Evolutionary conservation across 495 filamentous ascomycete species (phyloP).

Genomic region (Penicillium riverlandense): DNA sequence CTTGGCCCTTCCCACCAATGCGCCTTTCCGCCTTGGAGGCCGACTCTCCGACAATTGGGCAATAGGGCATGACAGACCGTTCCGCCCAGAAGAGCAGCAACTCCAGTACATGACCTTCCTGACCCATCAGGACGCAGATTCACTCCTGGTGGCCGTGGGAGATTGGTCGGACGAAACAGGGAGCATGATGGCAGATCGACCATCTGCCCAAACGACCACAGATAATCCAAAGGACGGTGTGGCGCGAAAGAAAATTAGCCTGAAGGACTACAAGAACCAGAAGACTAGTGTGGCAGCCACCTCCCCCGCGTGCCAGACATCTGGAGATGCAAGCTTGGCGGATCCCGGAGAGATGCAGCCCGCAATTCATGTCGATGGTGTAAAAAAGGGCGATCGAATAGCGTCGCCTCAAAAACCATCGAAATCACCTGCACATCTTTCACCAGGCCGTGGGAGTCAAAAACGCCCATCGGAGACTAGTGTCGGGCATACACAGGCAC

Average conservation of each 20-base stretch:
- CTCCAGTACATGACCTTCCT: slow-evolving; percentile 50
- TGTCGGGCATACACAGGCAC: slow-evolving; percentile 8
- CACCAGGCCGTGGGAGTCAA: slow-evolving; percentile 13
- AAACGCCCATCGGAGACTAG: slow-evolving; percentile 28
- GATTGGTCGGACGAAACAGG: slow-evolving; percentile 48
- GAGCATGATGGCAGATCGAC: slow-evolving; percentile 36
- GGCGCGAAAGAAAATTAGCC: slow-evolving; percentile 43
- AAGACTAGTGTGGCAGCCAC: slow-evolving; percentile 22
- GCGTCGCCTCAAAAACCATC: background rate
- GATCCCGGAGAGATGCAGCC: slow-evolving; percentile 14
- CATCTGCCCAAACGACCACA: slow-evolving; percentile 26
- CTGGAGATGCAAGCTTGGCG: slow-evolving; percentile 8
- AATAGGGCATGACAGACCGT: slow-evolving; percentile 40
- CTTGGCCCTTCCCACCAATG: slow-evolving; percentile 39
- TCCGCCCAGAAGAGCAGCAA: slow-evolving; percentile 40
- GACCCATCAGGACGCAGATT: slow-evolving; percentile 40
- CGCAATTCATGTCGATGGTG: slow-evolving; percentile 8
- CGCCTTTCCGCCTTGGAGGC: slow-evolving; percentile 31
- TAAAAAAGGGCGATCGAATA: slow-evolving; percentile 10
- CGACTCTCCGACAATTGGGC: slow-evolving; percentile 43
- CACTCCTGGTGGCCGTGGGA: slow-evolving; percentile 39
- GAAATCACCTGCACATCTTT: slow-evolving; percentile 9
- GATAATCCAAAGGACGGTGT: slow-evolving; percentile 14
- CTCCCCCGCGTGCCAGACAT: slow-evolving; percentile 11
- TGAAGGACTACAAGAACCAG: slow-evolving; percentile 45